Evolutionary conservation across 2,329 filamentous ascomycete genomes (phyloP).

Genomic region (Sclerotinia trifoliorum): DNA sequence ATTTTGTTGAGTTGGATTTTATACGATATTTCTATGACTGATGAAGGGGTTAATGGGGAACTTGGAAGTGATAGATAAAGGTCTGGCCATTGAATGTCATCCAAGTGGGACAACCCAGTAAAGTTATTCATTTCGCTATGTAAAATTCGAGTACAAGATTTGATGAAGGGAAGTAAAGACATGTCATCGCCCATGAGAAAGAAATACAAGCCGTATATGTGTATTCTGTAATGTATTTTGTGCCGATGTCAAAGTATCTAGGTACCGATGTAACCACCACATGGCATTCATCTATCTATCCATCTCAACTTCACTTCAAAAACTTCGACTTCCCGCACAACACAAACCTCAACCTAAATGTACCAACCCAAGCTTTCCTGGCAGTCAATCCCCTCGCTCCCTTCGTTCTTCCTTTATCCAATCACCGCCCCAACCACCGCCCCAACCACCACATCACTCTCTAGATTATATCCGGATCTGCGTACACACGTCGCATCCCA

Average conservation of each 20-base stretch:
- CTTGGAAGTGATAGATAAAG: neutral
- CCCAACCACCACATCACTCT: neutral
- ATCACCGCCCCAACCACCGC: neutral
- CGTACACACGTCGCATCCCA: neutral
- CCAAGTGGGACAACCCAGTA: neutral
- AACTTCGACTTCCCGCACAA: neutral
- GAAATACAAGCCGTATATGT: neutral
- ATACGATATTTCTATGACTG: neutral
- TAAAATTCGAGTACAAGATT: neutral
- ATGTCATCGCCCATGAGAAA: constrained; percentile 9
- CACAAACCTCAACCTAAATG: neutral
- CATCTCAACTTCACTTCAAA: neutral
- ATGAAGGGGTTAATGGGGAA: neutral
- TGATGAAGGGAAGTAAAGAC: neutral
- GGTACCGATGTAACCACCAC: neutral
- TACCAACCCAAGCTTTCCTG: neutral
- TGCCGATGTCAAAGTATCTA: neutral
- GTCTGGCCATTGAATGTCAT: constrained; percentile 6
- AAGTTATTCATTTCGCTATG: neutral
- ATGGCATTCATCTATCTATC: neutral
- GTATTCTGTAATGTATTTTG: neutral
- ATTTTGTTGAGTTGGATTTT: neutral
- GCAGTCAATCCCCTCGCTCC: neutral
- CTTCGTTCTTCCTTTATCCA: neutral
- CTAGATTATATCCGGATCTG: neutral